Base-by-base conservation (phyloP, 345 rosid species). In the Stellera chamaejasme region DNA sequence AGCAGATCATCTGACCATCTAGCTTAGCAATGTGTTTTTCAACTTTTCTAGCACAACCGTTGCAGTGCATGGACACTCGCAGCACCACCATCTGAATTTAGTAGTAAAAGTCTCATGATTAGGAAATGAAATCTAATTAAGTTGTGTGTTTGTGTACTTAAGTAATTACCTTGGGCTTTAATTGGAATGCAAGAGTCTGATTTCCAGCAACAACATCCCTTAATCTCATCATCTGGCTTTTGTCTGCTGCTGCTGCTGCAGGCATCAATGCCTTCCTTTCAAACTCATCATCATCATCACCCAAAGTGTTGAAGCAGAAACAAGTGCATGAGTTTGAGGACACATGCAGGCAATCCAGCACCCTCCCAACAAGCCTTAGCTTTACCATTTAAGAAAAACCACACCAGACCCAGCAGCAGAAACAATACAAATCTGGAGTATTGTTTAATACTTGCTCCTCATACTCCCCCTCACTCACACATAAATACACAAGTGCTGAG, bases 11-110 rank as follows among this genome's bases (percentile, higher is more conserved):
- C 39, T 77, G 1, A 87, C 97, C 97, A 48, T 87, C 94, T 62
- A 90, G 56, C 71, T 83, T 90, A 23, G 94, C 73, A 66, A 90
- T 75, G 65, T 90, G 97, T 73, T 87, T 90, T 82, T 87, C 85
- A 25, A 90, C 96, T 72, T 78, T 87, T 67, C 77, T 87, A 5
- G 96, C 96, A 59, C 97, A 90, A n/a, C 96, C 97, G 51, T 73
- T 55, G 72, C 97, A 90, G 71, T 90, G 94, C 86, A 87, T 85
- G 27, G 97, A 83, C 65, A 87, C 97, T 73, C 80, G 77, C 53
- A 87, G 71, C 66, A 84, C 85, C 77, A 87, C 96, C 76, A 75
- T 78, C 96, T 90, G 46, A 76, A 72, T 13, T 11, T 25, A 14
- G 11, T 4, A 62, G 48, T 60, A 32, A 27, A 32, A 52, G n/a